Base-by-base conservation (phyloP, 78 protist genomes). In the Neovahlkampfia damariscottae region DNA sequence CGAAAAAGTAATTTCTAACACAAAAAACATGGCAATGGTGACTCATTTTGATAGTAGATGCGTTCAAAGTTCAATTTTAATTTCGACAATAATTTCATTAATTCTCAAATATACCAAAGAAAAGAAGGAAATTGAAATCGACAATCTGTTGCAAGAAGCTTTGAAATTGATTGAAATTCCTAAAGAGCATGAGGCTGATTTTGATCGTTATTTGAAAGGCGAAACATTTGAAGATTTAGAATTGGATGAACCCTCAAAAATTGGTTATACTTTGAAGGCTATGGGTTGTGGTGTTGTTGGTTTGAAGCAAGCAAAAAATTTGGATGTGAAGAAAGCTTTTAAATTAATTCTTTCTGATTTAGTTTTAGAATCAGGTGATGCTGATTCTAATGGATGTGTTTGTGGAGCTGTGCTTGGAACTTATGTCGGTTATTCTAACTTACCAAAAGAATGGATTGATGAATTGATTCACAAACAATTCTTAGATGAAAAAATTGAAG, bases 231-330 rank as follows among this genome's bases (percentile, higher is more conserved):
- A 3, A 0, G 78, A 84, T 9, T 40, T 84, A 36, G 38, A 38
- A 19, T 34, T 84, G 8, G 87, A 84, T 19, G 59, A 84, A 5
- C 5, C 30, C 3, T 8, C 29, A 10, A 27, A 66, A 32, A 84
- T 84, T 40, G 88, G 88, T 8, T 84, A 84, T 9, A 85, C 86
- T 19, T 84, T 68, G 19, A 84, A 84, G 62, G 71, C 83, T 34
- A 32, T 84, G 1, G 88, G 82, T 19, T 31, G 84, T 80, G 85
- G 76, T 1, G 35, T 82, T 1, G 38, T 37, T 19, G 70, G 71
- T n/a, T 5, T 83, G 3, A 78, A 84, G 76, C 73, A 81, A 82
- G 10, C 7, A 28, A 29, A 10, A 38, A 70, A 31, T 10, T 8
- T 2, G 3, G 3, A 8, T 28, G 32, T n/a, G 37, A 32, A 77